Evolutionary conservation across 2,329 filamentous ascomycete species (phyloP).

Genomic region (Ophiosphaerella korrae): DNA sequence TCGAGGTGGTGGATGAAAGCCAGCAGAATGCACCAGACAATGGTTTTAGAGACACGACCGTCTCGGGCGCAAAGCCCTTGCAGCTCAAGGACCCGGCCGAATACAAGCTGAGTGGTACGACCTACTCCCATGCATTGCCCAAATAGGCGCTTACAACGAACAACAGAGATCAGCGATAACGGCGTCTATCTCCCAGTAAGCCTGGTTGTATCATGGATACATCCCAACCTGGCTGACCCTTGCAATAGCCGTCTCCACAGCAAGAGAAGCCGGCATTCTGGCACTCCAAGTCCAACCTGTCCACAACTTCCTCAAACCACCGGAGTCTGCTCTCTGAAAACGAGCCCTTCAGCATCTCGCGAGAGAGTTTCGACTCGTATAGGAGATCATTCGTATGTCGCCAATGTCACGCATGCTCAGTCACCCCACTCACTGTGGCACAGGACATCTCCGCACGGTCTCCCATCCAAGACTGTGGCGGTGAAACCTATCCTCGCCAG

Average conservation of each 20-base stretch:
- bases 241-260: constrained; percentile 73
- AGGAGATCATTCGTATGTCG: constrained; percentile 87
- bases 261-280: constrained; percentile 83
- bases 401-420: neutral
- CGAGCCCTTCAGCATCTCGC: constrained; percentile 92
- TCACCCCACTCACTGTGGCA: constrained; percentile 45
- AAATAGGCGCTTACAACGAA: constrained; percentile 31
- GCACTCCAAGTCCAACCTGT: constrained; percentile 58
- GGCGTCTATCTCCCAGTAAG: constrained; percentile 91
- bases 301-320: constrained; percentile 61
- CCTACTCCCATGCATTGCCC: constrained; percentile 7
- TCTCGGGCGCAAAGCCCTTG: constrained; percentile 47
- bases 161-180: constrained; percentile 88
- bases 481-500: constrained; percentile 60
- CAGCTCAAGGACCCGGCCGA: constrained; percentile 54
- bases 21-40: constrained; percentile 39
- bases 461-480: constrained; percentile 66
- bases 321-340: constrained; percentile 75
- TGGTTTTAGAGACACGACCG: constrained; percentile 41
- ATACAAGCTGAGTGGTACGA: constrained; percentile 59
- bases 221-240: constrained; percentile 21
- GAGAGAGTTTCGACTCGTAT: constrained; percentile 97
- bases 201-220: neutral
- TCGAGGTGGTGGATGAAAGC: constrained; percentile 39
- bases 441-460: constrained; percentile 91